Conservation (phyloP, 1,139 yeast species). For the Sugiyamaella paludigena region DNA sequence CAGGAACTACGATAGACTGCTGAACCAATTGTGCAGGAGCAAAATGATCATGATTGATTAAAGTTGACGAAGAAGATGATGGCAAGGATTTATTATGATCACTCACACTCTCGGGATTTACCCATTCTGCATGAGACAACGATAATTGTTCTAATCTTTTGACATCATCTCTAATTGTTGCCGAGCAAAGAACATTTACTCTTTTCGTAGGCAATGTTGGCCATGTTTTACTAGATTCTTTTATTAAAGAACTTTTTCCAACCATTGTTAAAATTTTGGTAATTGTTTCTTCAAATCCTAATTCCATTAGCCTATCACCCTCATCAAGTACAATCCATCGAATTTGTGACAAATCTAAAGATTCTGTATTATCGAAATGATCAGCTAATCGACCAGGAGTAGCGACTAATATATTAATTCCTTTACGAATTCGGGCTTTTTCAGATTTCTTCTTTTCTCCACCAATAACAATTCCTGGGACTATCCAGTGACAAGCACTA, state of each 20-base stretch:
- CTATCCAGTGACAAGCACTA: slow-evolving; percentile 70
- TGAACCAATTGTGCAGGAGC: slow-evolving; percentile 94
- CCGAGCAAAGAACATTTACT: slow-evolving; percentile 85
- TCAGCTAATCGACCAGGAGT: slow-evolving; percentile 93
- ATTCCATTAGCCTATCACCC: slow-evolving; percentile 91
- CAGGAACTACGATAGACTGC: slow-evolving; percentile 77
- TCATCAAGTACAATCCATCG: slow-evolving; percentile 89
- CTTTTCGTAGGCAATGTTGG: slow-evolving; percentile 66
- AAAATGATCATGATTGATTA: slow-evolving; percentile 32
- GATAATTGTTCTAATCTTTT: slow-evolving; percentile 77
- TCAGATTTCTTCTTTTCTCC: slow-evolving; percentile 93
- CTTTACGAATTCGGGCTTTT: slow-evolving; percentile 85
- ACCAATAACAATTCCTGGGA: slow-evolving; percentile 91
- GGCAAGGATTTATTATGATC: slow-evolving; percentile 17
- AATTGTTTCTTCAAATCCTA: slow-evolving; percentile 93
- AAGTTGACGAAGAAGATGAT: slow-evolving; percentile 4
- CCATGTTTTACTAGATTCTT: slow-evolving; percentile 34
- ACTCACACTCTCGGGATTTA: slow-evolving; percentile 40
- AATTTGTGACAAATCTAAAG: slow-evolving; percentile 66
- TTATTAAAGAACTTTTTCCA: slow-evolving; percentile 39
- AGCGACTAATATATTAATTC: slow-evolving; percentile 83
- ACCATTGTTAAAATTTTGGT: slow-evolving; percentile 63
- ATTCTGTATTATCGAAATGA: slow-evolving; percentile 84
- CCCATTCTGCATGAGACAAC: slow-evolving; percentile 63
- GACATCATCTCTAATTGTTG: slow-evolving; percentile 83